Conservation (phyloP, 140 eudicot genomes). For the Flaveria floridana region DNA sequence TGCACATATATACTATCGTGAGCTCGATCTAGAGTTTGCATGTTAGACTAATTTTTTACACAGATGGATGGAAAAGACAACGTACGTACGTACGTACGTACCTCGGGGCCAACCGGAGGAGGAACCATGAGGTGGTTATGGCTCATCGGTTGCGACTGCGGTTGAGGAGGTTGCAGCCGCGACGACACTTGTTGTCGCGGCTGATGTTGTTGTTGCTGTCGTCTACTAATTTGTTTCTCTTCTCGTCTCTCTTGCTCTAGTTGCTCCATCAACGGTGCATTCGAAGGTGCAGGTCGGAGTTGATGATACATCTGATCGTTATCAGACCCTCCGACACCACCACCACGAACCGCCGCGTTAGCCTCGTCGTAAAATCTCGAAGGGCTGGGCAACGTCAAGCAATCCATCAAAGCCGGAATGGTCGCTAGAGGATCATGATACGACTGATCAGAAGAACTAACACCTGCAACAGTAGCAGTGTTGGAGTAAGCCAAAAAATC, state of each 20-base stretch:
- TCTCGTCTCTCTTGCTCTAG: conserved; percentile 60
- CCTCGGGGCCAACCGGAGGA: conserved; percentile 55
- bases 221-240: conserved; percentile 45
- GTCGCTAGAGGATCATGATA: conserved; percentile 42
- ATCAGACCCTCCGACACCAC: conserved; percentile 8
- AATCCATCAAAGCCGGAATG: conserved; percentile 65
- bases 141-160: conserved; percentile 33
- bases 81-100: too few species aligned
- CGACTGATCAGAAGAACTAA: conserved; percentile 29
- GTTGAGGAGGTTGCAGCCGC: conserved; percentile 45
- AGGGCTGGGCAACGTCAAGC: conserved; percentile 53
- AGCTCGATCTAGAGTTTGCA: not conserved
- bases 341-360: conserved; percentile 22
- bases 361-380: conserved; percentile 49
- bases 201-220: conserved; percentile 27
- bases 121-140: conserved; percentile 62
- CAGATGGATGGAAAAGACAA: not conserved
- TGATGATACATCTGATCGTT: conserved; percentile 39
- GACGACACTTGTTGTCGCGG: conserved; percentile 29
- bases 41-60: not conserved
- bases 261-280: conserved; percentile 54
- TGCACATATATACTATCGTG: not conserved
- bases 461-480: conserved; percentile 10
- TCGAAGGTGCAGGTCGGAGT: conserved; percentile 26
- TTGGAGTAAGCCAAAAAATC: conserved; percentile 36